Evolutionary conservation across 2,329 filamentous ascomycete genomes (phyloP), one percentile per base, ranked within the genome.

Genomic region (Pyricularia sp.): DNA sequence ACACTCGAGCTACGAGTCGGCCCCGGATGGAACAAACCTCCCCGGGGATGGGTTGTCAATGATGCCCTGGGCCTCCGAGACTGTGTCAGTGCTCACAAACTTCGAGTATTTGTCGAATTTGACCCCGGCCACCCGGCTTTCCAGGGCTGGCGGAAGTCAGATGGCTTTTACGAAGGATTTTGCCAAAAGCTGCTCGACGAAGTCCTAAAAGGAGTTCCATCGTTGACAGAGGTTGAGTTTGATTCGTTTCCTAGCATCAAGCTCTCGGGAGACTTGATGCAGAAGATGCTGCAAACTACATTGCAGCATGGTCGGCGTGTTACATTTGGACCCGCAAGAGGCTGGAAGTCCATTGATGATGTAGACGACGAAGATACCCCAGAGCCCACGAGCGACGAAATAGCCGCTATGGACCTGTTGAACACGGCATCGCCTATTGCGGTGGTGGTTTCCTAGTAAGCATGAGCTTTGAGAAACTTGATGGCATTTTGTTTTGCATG

Each of bases 141-240:
- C 73, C 85, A 86, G 68, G 90, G 90, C 0, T 93, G 90, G 73
- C 84, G 90, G 17, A 83, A 85, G 30, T 83, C 84, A 1, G 84
- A 89, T 30, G 86, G 88, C 1, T 92, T 91, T 71, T 94, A 92
- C 74, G 91, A 92, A 70, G 78, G 77, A 5, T 93, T 93, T 74
- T 88, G 85, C 30, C 79, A 83, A 12, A 78, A 80, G 1, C 78
- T 93, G 31, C 75, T 93, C 7, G 77, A 79, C 4, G 81, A 80
- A 9, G 82, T 93, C 3, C 74, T 93, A 2, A 78, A 81, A 1
- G 82, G 83, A 68, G 77, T 91, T 69, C 86, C 89, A 0, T 82
- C 80, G 55, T 76, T 92, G 2, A 75, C 82, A 10, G 79, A 81
- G 1, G 81, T 93, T 25, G 85, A 92, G 73, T 91, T 94, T 71